A percentile compares a stretch with the other conserved stretches of the same genome.
These are phyloP conservation scores for Hericium rajendrae DNA, from an alignment of 768 basidiomycete genomes.

Conservation along the genomic window DNA sequence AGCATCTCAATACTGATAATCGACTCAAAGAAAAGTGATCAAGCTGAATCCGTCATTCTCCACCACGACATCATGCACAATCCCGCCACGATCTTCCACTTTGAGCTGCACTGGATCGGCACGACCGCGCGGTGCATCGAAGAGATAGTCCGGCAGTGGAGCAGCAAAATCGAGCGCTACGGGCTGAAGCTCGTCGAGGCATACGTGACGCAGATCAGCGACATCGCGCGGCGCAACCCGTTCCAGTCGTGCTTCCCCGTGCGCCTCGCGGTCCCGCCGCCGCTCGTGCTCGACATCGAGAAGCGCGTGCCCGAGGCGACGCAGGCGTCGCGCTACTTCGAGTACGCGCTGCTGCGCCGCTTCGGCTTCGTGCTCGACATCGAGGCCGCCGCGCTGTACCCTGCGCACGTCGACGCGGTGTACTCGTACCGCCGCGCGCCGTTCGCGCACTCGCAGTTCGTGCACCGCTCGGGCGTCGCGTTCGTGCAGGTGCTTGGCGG, in stretches of 20 bases:
- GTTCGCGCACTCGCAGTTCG: slow-evolving; percentile 82
- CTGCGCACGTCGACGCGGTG: slow-evolving; percentile 71
- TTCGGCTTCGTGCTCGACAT: slow-evolving; percentile 81
- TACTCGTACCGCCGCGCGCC: slow-evolving; percentile 83
- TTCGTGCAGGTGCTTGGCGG: slow-evolving; percentile 85
- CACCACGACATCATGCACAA: slow-evolving; percentile 96
- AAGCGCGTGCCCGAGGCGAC: slow-evolving; percentile 59
- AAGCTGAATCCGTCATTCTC: slow-evolving; percentile 79
- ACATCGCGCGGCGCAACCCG: slow-evolving; percentile 75
- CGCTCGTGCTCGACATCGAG: slow-evolving; percentile 56
- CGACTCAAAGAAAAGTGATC: slow-evolving; percentile 58
- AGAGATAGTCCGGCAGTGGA: slow-evolving; percentile 76
- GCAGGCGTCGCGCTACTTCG: slow-evolving; percentile 65
- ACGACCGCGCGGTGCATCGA: slow-evolving; percentile 89
- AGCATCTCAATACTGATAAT: neutral
- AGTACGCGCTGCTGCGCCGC: slow-evolving; percentile 63
- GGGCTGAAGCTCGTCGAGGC: slow-evolving; percentile 91
- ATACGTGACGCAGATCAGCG: slow-evolving; percentile 85
- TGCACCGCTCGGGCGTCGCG: slow-evolving; percentile 82
- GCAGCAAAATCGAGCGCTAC: slow-evolving; percentile 74
- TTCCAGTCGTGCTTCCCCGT: slow-evolving; percentile 90
- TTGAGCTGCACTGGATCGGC: slow-evolving; percentile 96
- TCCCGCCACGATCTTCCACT: slow-evolving; percentile 89
- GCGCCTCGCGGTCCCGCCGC: slow-evolving; percentile 66
- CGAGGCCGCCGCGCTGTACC: slow-evolving; percentile 69